Conservation (phyloP, 352 stramenopile species). For the Pythium aquatile region DNA sequence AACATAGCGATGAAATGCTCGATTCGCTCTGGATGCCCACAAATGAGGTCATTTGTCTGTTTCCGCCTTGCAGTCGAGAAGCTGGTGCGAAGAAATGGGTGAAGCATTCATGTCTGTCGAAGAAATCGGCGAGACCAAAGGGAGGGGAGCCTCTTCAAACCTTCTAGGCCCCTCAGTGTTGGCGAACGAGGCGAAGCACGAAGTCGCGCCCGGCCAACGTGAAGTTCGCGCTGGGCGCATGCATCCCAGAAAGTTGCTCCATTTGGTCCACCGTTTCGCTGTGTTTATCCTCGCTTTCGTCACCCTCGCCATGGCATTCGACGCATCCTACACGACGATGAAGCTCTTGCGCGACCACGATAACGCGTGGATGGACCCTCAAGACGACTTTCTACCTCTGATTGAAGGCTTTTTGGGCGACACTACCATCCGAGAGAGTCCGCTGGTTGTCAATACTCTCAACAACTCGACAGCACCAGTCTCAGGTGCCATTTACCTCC, state of each 20-base stretch:
- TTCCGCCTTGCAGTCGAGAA: no score
- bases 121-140: neutral
- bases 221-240: no score
- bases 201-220: no score
- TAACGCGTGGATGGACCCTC: constrained; percentile 5
- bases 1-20: no score
- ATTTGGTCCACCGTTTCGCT: constrained; percentile 16
- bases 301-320: constrained; percentile 18
- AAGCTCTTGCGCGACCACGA: constrained; percentile 13
- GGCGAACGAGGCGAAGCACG: no score
- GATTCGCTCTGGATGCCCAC: no score
- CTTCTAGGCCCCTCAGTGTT: no score
- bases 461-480: constrained; percentile 14
- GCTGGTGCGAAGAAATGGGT: neutral
- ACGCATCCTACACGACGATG: constrained; percentile 8
- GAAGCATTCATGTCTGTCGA: neutral
- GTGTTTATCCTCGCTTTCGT: constrained; percentile 10
- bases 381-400: constrained; percentile 16
- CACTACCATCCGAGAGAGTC: constrained; percentile 32
- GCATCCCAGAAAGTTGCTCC: neutral
- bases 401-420: constrained; percentile 32
- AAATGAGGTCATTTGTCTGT: no score
- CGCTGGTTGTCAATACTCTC: constrained; percentile 29
- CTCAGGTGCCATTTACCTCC: neutral
- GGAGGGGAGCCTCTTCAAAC: no score